These are phyloP conservation scores for Cyclocybe cylindracea DNA, from an alignment of 768 basidiomycete species.

Conservation along the genomic window DNA sequence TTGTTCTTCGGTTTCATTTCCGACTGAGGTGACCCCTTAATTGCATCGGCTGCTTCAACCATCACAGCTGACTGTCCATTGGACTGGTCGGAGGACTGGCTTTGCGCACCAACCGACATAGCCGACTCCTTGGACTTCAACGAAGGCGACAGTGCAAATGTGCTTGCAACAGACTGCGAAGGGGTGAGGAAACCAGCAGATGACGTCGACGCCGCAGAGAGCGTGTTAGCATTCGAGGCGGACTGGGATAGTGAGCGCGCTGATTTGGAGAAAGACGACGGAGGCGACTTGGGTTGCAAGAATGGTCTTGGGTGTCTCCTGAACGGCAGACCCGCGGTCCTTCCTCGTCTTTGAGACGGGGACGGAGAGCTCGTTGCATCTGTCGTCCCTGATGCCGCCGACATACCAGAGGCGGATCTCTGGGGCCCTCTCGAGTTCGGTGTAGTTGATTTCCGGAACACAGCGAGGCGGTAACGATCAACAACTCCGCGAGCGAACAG, in stretches of 20 bases:
- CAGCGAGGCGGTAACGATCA: slow-evolving; percentile 81
- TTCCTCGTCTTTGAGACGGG: slow-evolving; percentile 64
- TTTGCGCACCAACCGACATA: slow-evolving; percentile 68
- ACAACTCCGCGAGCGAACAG: slow-evolving; percentile 91
- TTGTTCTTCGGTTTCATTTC: slow-evolving; percentile 67
- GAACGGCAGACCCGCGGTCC: slow-evolving; percentile 69
- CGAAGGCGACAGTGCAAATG: slow-evolving; percentile 57
- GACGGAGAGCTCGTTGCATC: slow-evolving; percentile 48
- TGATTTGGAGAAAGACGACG: slow-evolving; percentile 44
- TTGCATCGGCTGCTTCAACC: slow-evolving; percentile 27
- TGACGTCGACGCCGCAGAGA: slow-evolving; percentile 40
- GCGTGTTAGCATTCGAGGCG: slow-evolving; percentile 47
- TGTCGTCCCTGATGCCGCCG: slow-evolving; percentile 49
- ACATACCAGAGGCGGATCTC: slow-evolving; percentile 60
- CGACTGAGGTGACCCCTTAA: slow-evolving; percentile 15
- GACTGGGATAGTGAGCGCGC: slow-evolving; percentile 37
- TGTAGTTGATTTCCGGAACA: slow-evolving; percentile 82
- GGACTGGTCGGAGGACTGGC: slow-evolving; percentile 73
- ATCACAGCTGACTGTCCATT: slow-evolving; percentile 49
- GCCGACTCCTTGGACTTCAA: slow-evolving; percentile 82
- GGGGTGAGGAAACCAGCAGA: slow-evolving; percentile 57
- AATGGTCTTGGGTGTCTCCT: slow-evolving; percentile 74
- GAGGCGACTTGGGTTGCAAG: slow-evolving; percentile 71
- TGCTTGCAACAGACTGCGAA: slow-evolving; percentile 53
- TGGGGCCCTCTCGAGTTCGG: slow-evolving; percentile 37